These are phyloP conservation scores for Silene noctiflora DNA, from an alignment of 179 eudicot genomes.

Conservation along the genomic window DNA sequence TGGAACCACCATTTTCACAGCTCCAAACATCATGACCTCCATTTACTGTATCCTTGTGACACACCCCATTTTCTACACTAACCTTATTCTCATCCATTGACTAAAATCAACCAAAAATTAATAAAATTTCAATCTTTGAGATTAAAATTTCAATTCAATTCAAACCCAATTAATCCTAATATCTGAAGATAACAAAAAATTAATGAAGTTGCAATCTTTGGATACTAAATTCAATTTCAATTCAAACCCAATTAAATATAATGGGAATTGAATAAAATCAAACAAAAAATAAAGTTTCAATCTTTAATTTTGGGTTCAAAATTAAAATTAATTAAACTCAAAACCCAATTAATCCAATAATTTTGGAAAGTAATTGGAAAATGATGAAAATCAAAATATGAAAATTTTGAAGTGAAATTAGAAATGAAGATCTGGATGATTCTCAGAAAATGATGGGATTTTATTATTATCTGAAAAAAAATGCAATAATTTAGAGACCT, in stretches of 20 bases:
- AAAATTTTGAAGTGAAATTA: neutral
- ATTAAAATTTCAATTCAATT: neutral
- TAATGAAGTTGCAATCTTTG: no score
- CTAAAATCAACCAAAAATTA: neutral
- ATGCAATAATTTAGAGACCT: neutral
- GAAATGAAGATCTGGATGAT: constrained; percentile 13
- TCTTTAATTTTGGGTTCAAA: neutral
- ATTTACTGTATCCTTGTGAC: constrained; percentile 54
- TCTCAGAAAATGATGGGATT: constrained; percentile 10
- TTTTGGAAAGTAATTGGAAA: neutral
- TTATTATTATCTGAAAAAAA: neutral
- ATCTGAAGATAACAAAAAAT: neutral
- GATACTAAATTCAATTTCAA: no score
- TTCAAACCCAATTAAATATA: no score
- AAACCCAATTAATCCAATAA: no score
- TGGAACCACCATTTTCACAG: constrained; percentile 43
- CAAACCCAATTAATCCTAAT: neutral
- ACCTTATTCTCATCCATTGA: constrained; percentile 31
- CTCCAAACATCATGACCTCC: constrained; percentile 71
- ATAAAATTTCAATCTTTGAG: neutral
- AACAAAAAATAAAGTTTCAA: neutral
- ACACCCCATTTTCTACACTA: constrained; percentile 40
- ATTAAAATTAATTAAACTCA: no score
- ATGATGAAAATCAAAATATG: neutral
- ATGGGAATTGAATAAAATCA: no score